Base-by-base conservation (phyloP, 371 early-diverging fungal species). In the Fennellomyces sp. region DNA sequence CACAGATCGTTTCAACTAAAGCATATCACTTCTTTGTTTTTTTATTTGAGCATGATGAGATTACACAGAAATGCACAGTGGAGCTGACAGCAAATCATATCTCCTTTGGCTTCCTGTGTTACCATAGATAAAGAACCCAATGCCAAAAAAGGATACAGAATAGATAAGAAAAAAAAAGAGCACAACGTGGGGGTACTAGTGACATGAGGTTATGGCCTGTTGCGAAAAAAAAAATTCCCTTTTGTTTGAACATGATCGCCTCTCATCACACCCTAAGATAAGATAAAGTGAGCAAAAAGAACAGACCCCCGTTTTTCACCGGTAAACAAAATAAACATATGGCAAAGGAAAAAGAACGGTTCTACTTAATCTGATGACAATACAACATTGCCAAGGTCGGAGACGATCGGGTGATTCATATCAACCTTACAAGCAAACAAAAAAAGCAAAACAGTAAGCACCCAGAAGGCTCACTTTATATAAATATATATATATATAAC, bases 341-440 rank as follows among this genome's bases (percentile, higher is more conserved):
- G n/a, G 11, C 11, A 36, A 31, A 50, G 10, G 29, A 2, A 19
- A 28, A 50, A 4, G 11, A 48, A 48, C 23, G n/a, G n/a, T n/a
- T n/a, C n/a, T n/a, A n/a, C n/a, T n/a, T n/a, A n/a, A n/a, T n/a
- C n/a, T n/a, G n/a, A n/a, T n/a, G n/a, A n/a, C n/a, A n/a, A n/a
- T n/a, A n/a, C n/a, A n/a, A n/a, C n/a, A n/a, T n/a, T n/a, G n/a
- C n/a, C n/a, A n/a, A n/a, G 13, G 17, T 54, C 55, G 55, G 55
- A 54, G 38, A 36, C 55, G 55, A 54, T 54, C 55, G 55, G 55
- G 55, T 35, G 17, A 30, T 17, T 52, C 52, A 17, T 19, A 15
- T 23, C 48, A 41, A n/a, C 19, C 41, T 19, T 21, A 39, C 57
- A 26, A 15, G 21, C 33, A 15, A 30, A 27, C 23, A 19, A 6